Conservation (phyloP, 2,329 filamentous ascomycete genomes). For the Colletotrichum caudatum region DNA sequence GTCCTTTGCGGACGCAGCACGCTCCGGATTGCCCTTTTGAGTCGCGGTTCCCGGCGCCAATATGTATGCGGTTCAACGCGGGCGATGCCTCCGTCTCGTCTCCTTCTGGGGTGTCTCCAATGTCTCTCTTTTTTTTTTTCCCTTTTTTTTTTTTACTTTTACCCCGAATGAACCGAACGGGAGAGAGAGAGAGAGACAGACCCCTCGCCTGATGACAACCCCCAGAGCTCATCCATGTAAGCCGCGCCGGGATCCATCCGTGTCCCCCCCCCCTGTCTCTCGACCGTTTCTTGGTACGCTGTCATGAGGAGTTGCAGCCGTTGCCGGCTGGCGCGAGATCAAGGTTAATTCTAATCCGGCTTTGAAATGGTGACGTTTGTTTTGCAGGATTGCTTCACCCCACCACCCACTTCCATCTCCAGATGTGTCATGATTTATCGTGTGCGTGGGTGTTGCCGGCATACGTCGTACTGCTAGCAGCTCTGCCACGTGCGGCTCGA, state of each 20-base stretch:
- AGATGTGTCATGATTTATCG: no score
- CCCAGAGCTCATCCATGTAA: not conserved
- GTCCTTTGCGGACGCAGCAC: slow-evolving; percentile 49
- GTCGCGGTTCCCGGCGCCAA: slow-evolving; percentile 22
- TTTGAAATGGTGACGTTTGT: slow-evolving; percentile 16
- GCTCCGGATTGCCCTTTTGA: slow-evolving; percentile 48
- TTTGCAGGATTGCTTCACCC: not conserved
- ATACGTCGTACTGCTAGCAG: no score
- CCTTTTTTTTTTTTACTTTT: no score
- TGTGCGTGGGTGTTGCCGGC: not conserved
- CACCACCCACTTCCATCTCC: not conserved
- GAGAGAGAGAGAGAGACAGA: no score
- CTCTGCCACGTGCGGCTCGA: not conserved
- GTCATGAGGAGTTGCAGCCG: not conserved
- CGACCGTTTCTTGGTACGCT: no score
- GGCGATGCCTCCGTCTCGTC: slow-evolving; percentile 1
- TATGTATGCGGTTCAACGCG: slow-evolving; percentile 13
- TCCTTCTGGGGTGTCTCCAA: not conserved
- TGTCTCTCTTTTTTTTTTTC: no score
- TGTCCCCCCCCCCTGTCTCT: not conserved
- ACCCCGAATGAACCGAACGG: no score
- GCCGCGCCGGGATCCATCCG: not conserved
- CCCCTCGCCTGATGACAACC: no score
- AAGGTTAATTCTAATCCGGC: not conserved
- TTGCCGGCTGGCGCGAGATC: not conserved